Conservation (phyloP, 192 early-diverging fungal genomes). For the Coemansia sp. region DNA sequence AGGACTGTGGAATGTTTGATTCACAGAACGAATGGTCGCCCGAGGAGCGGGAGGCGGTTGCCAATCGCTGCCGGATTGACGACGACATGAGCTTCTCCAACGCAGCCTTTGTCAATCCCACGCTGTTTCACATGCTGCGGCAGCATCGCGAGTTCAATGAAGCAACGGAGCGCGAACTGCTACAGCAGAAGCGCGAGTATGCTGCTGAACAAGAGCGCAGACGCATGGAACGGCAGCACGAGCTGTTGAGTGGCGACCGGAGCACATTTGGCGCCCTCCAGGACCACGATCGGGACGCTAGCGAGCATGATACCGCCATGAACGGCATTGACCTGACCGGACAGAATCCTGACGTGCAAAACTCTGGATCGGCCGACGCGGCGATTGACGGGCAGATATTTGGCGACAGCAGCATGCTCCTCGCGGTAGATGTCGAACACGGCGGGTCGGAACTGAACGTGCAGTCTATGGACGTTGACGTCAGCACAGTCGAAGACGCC, state of each 20-base stretch:
- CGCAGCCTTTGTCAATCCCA: conserved; percentile 51
- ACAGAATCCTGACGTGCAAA: background rate
- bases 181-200: conserved; percentile 38
- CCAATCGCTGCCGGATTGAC: conserved; percentile 33
- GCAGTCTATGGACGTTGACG: conserved; percentile 41
- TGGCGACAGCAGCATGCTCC: conserved; percentile 20
- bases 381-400: background rate
- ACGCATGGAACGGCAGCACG: conserved; percentile 14
- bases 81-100: conserved; percentile 52
- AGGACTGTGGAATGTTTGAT: conserved; percentile 35
- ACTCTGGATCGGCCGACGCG: background rate
- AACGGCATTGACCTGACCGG: background rate
- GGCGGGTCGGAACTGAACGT: conserved; percentile 11
- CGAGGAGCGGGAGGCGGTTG: conserved; percentile 29
- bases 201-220: conserved; percentile 32
- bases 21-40: conserved; percentile 37
- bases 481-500: conserved; percentile 39
- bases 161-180: conserved; percentile 49
- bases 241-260: background rate
- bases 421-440: conserved; percentile 5
- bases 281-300: background rate
- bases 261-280: background rate
- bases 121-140: conserved; percentile 52
- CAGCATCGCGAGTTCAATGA: conserved; percentile 54
- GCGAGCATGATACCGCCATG: background rate